phyloP scores from a whole-genome alignment of 2,329 filamentous ascomycete genomes.

The Cytospora leucostoma region DNA sequence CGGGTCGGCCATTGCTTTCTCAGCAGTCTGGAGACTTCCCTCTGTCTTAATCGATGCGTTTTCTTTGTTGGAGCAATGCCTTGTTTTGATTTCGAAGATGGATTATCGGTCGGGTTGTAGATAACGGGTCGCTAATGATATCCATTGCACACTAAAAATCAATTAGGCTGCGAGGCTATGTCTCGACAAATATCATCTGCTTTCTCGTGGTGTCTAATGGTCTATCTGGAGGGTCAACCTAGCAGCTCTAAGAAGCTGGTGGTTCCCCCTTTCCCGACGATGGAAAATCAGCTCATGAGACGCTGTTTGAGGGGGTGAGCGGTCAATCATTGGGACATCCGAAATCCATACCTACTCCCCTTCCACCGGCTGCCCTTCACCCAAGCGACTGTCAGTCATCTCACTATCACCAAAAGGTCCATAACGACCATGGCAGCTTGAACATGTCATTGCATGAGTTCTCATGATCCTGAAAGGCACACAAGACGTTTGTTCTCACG shows the following conservation, averaged over 20 bases:
- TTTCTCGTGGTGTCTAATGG: neutral
- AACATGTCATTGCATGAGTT: neutral
- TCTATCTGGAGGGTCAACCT: neutral
- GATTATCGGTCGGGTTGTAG: neutral
- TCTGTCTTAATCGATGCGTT: slow-evolving; percentile 1
- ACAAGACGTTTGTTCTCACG: neutral
- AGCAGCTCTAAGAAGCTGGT: too few species aligned
- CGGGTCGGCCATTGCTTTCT: neutral
- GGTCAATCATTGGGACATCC: too few species aligned
- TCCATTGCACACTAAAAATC: neutral
- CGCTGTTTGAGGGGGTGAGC: too few species aligned
- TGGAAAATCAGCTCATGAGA: too few species aligned
- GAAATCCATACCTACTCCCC: too few species aligned
- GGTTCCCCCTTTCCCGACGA: too few species aligned
- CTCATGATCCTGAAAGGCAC: slow-evolving; percentile 2
- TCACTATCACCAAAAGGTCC: too few species aligned
- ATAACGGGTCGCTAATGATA: neutral
- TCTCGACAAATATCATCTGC: neutral
- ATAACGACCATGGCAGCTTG: neutral
- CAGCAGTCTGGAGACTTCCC: neutral
- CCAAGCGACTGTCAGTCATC: too few species aligned
- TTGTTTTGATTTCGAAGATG: neutral
- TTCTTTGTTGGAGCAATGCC: neutral
- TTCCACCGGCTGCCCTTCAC: too few species aligned
- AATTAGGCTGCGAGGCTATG: neutral